Base-by-base conservation (phyloP, 495 filamentous ascomycete species). In the Articulospora tetracladia region DNA sequence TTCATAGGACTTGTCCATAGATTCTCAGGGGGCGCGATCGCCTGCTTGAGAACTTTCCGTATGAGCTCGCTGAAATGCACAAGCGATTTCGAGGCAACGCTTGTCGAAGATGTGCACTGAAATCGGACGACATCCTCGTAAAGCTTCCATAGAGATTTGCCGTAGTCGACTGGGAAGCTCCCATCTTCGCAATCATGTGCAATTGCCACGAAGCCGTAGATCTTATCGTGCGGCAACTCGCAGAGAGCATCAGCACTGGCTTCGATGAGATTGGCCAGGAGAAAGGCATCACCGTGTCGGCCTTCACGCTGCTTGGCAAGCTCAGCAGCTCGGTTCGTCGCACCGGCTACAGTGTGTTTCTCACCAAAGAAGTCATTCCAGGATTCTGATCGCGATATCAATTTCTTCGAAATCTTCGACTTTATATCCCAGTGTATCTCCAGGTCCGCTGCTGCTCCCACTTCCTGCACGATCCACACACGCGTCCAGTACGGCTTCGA, bases 381-480 rank as follows among this genome's bases (percentile, higher is more conserved):
- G 23, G 23, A 41, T 19, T 53, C 41, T 53, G 20, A 25, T 59
- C 28, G 30, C 20, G 44, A 30, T 51, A 52, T 34, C n/a, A 50
- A 58, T 27, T 51, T 52, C 25, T 58, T 34, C 12, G 41, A 58
- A 3, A 11, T 20, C 44, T 52, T 27, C 2, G 41, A 24, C 44
- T 3, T 13, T 58, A 32, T 25, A n/a, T 49, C 59, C 41, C 52
- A 57, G 32, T 52, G 44, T 13, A 61, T 17, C 24, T 27, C 19
- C 26, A 56, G 6, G 20, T 47, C 22, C 32, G 39, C 25, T 7
- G 54, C 60, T 27, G 60, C 60, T 1, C 56, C 61, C 27, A 64
- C 39, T 30, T 64, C 61, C 32, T 64, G 61, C 3, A 64, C 51
- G 12, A 62, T 62, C 60, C 60, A 62, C 1, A 62, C 2, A 4